phyloP scores from a whole-genome alignment of 371 early-diverging fungal genomes.

The Actinomortierella wolfii region DNA sequence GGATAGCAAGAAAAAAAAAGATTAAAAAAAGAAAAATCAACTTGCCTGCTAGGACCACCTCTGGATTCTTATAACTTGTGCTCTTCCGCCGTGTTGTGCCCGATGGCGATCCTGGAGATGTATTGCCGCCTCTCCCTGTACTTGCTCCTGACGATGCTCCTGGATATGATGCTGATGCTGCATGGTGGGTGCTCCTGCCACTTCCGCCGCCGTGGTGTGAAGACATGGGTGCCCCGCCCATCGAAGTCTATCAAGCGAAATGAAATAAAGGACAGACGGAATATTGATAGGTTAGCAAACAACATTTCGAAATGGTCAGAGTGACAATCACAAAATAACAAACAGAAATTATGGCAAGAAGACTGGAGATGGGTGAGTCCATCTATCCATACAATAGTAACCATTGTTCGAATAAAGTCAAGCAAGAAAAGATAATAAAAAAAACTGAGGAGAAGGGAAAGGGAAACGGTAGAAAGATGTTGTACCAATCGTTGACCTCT shows the following conservation, averaged over 20 bases:
- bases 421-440: too few relatives aligned
- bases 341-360: too few relatives aligned
- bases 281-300: too few relatives aligned
- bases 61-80: constrained; percentile 61
- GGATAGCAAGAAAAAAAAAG: neutral
- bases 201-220: constrained; percentile 20
- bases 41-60: constrained; percentile 77
- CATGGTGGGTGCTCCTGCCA: neutral
- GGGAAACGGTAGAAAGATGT: neutral
- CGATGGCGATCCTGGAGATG: constrained; percentile 18
- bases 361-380: too few relatives aligned
- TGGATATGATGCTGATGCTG: constrained; percentile 2
- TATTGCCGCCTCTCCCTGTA: constrained; percentile 18
- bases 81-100: constrained; percentile 57
- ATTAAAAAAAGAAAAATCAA: neutral
- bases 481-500: neutral
- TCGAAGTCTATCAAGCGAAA: neutral
- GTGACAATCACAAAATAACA: too few relatives aligned
- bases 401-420: too few relatives aligned
- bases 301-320: too few relatives aligned
- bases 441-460: neutral
- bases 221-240: constrained; percentile 35
- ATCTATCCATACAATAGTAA: too few relatives aligned
- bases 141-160: neutral
- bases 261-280: neutral